Evolutionary conservation across 2,329 filamentous ascomycete species (phyloP).

Genomic region (Botrytis fabae): DNA sequence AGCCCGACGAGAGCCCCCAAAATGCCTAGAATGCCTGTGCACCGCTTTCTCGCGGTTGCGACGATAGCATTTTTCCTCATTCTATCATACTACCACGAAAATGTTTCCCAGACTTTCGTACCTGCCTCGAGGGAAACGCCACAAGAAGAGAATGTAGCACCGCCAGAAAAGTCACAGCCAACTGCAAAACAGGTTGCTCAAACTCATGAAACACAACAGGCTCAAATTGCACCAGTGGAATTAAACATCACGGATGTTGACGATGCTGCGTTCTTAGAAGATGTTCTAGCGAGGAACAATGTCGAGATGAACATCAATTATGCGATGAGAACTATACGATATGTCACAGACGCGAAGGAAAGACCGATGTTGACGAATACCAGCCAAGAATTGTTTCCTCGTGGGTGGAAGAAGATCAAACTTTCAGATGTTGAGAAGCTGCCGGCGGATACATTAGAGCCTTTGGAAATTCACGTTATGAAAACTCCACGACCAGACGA

Average conservation of each 20-base stretch:
- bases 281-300: slow-evolving; percentile 33
- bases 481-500: slow-evolving; percentile 48
- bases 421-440: slow-evolving; percentile 26
- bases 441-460: slow-evolving; percentile 26
- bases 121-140: slow-evolving; percentile 16
- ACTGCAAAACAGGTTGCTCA: neutral
- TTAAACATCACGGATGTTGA: slow-evolving; percentile 24
- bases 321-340: slow-evolving; percentile 37
- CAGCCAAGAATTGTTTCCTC: slow-evolving; percentile 34
- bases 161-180: neutral
- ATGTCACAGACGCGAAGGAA: slow-evolving; percentile 35
- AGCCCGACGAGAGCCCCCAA: slow-evolving; percentile 4
- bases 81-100: slow-evolving; percentile 20
- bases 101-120: slow-evolving; percentile 13
- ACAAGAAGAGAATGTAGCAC: slow-evolving; percentile 3
- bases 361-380: slow-evolving; percentile 34
- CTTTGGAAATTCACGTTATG: slow-evolving; percentile 37
- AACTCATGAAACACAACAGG: neutral
- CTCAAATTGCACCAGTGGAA: neutral
- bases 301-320: slow-evolving; percentile 37
- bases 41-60: slow-evolving; percentile 17
- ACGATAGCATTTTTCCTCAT: slow-evolving; percentile 11
- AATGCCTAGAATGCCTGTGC: slow-evolving; percentile 21
- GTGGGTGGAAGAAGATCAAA: slow-evolving; percentile 32
- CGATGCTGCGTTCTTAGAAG: slow-evolving; percentile 32